These are phyloP conservation scores for Eutrema japonicum DNA, from an alignment of 345 rosid genomes.

Conservation along the genomic window DNA sequence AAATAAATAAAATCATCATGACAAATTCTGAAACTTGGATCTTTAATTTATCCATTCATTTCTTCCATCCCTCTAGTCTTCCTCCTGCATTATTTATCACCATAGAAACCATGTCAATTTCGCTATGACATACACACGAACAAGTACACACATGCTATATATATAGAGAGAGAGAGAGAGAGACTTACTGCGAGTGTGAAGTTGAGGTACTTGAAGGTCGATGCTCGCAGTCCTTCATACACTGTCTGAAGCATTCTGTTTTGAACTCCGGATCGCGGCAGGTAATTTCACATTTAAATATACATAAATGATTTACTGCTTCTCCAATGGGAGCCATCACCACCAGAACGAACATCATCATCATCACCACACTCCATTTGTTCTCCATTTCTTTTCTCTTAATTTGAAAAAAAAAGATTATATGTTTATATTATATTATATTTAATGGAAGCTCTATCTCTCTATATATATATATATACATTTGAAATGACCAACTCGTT, in stretches of 20 bases:
- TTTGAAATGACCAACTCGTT: not conserved
- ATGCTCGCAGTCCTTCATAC: not conserved
- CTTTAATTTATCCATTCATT: not conserved
- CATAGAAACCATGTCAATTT: conserved; percentile 1
- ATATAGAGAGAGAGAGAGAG: not conserved
- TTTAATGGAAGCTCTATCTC: not conserved
- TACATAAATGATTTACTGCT: not conserved
- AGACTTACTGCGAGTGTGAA: not conserved
- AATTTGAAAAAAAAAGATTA: not conserved
- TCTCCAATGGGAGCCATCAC: not conserved
- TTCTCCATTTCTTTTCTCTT: conserved; percentile 4
- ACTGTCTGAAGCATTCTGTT: not conserved
- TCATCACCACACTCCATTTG: not conserved
- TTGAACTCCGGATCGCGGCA: not conserved
- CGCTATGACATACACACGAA: not conserved
- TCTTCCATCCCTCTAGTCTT: conserved; percentile 11
- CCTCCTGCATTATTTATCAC: conserved; percentile 13
- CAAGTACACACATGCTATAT: not conserved
- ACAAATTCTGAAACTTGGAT: not conserved
- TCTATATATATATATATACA: not conserved
- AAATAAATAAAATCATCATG: not conserved
- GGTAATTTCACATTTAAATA: not conserved
- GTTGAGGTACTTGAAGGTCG: not conserved
- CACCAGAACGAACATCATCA: conserved; percentile 1
- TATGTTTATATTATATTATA: not conserved